Base-by-base conservation (phyloP, 495 filamentous ascomycete species). In the Penicillium samsonianum region DNA sequence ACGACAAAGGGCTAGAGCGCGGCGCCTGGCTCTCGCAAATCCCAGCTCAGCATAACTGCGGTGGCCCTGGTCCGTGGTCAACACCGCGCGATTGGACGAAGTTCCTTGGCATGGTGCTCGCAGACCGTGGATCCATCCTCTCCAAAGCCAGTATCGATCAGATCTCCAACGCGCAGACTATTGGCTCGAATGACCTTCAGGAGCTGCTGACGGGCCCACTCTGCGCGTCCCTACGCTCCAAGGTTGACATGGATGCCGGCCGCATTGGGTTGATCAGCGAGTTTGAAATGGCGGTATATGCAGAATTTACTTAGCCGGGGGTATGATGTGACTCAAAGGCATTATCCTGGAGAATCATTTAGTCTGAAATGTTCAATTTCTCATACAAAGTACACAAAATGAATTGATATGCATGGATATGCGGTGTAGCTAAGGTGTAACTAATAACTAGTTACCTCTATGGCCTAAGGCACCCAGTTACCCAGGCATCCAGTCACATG, bases 171-270 rank as follows among this genome's bases (percentile, higher is more conserved):
- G 6, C 44, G 14, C 44, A 46, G 22, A 30, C 44, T 1, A 22
- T 25, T 22, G 44, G 44, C 25, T 46, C 44, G 11, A 46, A 14
- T 46, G 44, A 30, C n/a, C 44, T 46, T 12, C 44, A 46, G 22
- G 44, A 46, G 22, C 22, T 46, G 44, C 23, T 46, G 14, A 26
- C 12, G 11, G 44, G 25, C 44, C 44, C 44, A 11, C 44, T 46
- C 0, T 25, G 44, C 23, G 44, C 44, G 16, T 46, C 44, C 22
- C 25, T 46, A 16, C 44, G 44, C 12, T 46, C 44, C 19, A 46
- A 25, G 14, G 44, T 46, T n/a, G 44, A 46, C 25, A 46, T 46
- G 44, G 44, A 46, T 28, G 44, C 44, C 5, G 44, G 44, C 8
- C 44, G 44, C 9, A 30, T 46, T 26, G 25, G 9, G 25, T 28